Base-by-base conservation (phyloP, 805 yeast genomes). In the Saccharomycopsis sp. region DNA sequence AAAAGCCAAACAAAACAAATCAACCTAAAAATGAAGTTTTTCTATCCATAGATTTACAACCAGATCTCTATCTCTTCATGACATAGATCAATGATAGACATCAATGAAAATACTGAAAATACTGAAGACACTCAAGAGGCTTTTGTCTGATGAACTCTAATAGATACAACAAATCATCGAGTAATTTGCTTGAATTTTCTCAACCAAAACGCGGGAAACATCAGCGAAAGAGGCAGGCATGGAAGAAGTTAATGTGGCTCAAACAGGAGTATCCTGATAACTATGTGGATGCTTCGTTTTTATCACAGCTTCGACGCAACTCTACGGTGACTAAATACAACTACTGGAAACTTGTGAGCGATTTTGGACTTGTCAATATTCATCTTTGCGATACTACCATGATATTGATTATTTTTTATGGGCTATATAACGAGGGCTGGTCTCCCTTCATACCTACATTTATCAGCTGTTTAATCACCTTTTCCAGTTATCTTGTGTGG, bases 181-280 rank as follows among this genome's bases (percentile, higher is more conserved):
- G 56, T 53, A 53, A 57, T 19, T 54, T 57, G 35, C 38, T 47
- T 12, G 57, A 53, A 50, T 34, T 15, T 41, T 19, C 50, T 35
- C 42, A 15, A 3, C 34, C 47, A n/a, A 34, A 14, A 15, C 23
- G 17, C 3, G 15, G 35, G 20, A n/a, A 24, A 22, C 23, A 15
- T 14, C 55, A 14, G 23, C 58, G 17, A 12, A 52, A 62, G 64
- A 58, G 24, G 55, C 65, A 69, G 42, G 83, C 83, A 22, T 92
- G 98, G 98, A 80, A 86, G 66, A 87, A 94, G 66, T 80, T 91
- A 44, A 78, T 93, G 12, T 94, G 96, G 86, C 79, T 87, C 38
- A 79, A 81, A 58, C 97, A 92, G 69, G 87, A 87, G 14, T 92
- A 84, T 67, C 96, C 96, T 0, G 99, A 93, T 69, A 94, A 92